Evolutionary conservation across 148 eudicot species (phyloP).

Genomic region (Rhododendron kiyosumense): DNA sequence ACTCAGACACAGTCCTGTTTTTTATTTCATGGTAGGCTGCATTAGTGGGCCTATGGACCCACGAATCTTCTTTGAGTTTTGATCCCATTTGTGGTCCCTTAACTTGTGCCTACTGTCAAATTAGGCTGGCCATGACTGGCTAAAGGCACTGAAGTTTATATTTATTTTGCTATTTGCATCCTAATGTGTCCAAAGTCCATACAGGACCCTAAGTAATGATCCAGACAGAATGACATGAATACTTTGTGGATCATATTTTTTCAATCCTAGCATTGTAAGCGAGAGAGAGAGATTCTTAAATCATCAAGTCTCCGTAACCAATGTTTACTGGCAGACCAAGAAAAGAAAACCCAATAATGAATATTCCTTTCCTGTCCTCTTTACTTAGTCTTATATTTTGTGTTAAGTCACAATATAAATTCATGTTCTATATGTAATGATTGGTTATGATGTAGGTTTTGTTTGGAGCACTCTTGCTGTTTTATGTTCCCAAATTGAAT

Average conservation of each 20-base stretch:
- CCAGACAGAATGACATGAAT: neutral
- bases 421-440: neutral
- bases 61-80: neutral
- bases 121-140: neutral
- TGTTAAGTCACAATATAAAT: neutral
- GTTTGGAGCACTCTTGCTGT: conserved; percentile 66
- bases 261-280: neutral
- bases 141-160: neutral
- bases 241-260: neutral
- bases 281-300: neutral
- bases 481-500: conserved; percentile 70
- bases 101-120: neutral
- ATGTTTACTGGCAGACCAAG: neutral
- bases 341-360: neutral
- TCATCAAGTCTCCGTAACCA: neutral
- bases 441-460: conserved; percentile 46
- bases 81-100: conserved; percentile 1
- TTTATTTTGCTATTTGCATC: neutral
- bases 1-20: neutral
- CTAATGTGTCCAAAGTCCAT: neutral
- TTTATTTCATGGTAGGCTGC: neutral
- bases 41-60: neutral
- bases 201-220: neutral
- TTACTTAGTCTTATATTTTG: neutral
- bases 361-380: neutral